These are phyloP conservation scores for Hawksworthiomyces lignivorus DNA, from an alignment of 2,329 filamentous ascomycete species.

Conservation along the genomic window DNA sequence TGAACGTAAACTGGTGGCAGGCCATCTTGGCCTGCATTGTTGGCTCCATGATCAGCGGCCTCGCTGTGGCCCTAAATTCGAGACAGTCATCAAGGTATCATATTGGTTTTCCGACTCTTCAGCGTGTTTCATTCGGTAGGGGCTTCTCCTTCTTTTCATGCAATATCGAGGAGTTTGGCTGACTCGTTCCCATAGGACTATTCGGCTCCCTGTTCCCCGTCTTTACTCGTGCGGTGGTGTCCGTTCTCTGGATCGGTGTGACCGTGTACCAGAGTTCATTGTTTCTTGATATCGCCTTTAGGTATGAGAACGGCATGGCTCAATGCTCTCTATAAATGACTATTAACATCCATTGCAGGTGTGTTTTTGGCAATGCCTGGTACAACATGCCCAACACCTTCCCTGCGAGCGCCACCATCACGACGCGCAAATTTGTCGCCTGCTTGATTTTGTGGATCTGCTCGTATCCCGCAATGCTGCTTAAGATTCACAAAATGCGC, in stretches of 20 bases:
- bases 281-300: neutral
- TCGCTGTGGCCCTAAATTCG: constrained; percentile 1
- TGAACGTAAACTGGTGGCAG: constrained; percentile 2
- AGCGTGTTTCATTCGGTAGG: constrained; percentile 2
- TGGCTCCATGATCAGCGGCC: constrained; percentile 1
- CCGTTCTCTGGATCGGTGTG: constrained; percentile 1
- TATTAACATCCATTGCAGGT: neutral
- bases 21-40: constrained; percentile 1
- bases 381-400: constrained; percentile 3
- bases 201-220: neutral
- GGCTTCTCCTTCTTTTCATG: too few relatives aligned
- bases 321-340: neutral
- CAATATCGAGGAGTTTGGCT: too few relatives aligned
- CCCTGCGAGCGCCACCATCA: neutral
- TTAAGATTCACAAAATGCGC: constrained; percentile 2
- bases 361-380: neutral
- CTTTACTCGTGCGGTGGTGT: neutral
- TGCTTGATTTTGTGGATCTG: constrained; percentile 1
- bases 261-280: constrained; percentile 3
- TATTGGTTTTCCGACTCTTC: constrained; percentile 1
- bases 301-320: neutral
- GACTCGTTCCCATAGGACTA: neutral
- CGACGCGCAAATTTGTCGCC: constrained; percentile 1
- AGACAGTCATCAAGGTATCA: neutral
- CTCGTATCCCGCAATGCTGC: constrained; percentile 1